phyloP scores from a whole-genome alignment of 108 stramenopile species.

The Skeletonema tropicum region DNA sequence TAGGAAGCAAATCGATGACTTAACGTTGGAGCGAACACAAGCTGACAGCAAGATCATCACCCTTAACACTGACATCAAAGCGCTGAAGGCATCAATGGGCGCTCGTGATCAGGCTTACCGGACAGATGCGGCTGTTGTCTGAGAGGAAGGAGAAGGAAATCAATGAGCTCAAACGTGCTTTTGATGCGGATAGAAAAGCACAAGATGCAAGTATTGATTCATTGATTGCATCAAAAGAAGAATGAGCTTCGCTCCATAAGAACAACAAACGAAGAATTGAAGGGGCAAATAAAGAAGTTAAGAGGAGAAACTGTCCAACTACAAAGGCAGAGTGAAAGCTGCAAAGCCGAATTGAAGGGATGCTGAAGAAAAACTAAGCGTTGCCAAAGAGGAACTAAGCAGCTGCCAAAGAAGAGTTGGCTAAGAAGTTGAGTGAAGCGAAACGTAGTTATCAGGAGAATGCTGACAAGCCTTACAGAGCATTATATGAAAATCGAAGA shows the following conservation, averaged over 20 bases:
- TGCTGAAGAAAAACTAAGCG: conserved; percentile 8
- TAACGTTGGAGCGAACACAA: conserved; percentile 26
- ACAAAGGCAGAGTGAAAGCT: conserved; percentile 9
- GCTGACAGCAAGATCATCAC: conserved; percentile 21
- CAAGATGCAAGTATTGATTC: conserved; percentile 14
- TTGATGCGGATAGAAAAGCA: conserved; percentile 10
- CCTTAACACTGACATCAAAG: conserved; percentile 18
- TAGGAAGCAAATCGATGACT: conserved; percentile 31
- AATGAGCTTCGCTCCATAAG: conserved; percentile 3
- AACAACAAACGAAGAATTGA: background rate
- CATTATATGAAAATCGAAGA: conserved; percentile 56
- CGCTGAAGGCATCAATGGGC: conserved; percentile 11
- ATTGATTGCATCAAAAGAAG: conserved; percentile 20
- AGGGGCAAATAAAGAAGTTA: background rate
- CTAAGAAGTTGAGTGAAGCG: conserved; percentile 13
- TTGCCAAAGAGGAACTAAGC: background rate
- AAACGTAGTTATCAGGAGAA: conserved; percentile 16
- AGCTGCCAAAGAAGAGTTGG: too few relatives aligned
- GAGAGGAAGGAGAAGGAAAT: conserved; percentile 10
- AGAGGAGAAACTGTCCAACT: conserved; percentile 1
- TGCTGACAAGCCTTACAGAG: conserved; percentile 20
- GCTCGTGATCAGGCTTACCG: conserved; percentile 12
- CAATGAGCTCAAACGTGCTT: conserved; percentile 11
- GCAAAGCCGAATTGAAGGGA: conserved; percentile 10
- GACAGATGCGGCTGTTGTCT: background rate